phyloP scores from a whole-genome alignment of 257 asterid genomes.

The Rhazya stricta region DNA sequence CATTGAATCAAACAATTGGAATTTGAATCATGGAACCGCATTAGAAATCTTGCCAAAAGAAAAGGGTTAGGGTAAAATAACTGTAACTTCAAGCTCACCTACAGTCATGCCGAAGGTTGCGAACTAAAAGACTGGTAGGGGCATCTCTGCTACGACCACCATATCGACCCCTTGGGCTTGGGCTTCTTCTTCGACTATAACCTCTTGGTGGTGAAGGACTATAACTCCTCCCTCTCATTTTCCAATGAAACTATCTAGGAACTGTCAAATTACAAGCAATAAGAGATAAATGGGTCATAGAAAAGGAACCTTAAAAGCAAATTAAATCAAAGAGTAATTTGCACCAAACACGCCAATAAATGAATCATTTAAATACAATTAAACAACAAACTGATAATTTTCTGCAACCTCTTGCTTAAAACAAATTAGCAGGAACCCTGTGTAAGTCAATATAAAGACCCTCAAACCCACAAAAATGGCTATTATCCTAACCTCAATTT shows the following conservation, averaged over 20 bases:
- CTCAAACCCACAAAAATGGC: not conserved
- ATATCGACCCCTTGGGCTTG: constrained; percentile 58
- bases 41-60: not conserved
- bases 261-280: not conserved
- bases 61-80: not conserved
- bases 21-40: not conserved
- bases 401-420: not conserved
- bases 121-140: constrained; percentile 88
- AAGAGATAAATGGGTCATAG: not conserved
- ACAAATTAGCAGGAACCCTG: not conserved
- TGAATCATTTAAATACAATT: not conserved
- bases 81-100: constrained; percentile 36
- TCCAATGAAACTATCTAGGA: not conserved
- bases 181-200: constrained; percentile 79
- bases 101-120: constrained; percentile 91
- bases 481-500: not conserved
- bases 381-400: not conserved
- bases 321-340: not conserved
- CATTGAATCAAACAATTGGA: not conserved
- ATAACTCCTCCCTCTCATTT: constrained; percentile 90
- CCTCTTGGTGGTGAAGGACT: constrained; percentile 95
- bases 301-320: not conserved
- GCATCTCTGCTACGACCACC: constrained; percentile 58
- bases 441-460: not conserved
- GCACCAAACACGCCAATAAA: not conserved